These are phyloP conservation scores for Trichoderma semiorbis DNA, from an alignment of 2,329 filamentous ascomycete species.

Conservation along the genomic window DNA sequence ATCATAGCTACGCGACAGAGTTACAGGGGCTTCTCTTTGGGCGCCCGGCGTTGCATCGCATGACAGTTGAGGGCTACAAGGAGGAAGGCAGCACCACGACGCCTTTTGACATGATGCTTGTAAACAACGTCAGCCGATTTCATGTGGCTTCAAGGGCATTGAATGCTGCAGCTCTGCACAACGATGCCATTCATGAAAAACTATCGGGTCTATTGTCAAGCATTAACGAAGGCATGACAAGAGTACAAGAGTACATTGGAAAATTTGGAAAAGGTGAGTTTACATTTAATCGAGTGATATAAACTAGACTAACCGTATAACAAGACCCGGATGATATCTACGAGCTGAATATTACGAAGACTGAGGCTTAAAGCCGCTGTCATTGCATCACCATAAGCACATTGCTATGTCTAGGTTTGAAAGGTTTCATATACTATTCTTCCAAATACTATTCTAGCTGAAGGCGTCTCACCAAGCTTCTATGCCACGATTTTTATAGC, in stretches of 20 bases:
- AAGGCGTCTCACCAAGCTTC: background rate
- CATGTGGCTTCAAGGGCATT: conserved; percentile 32
- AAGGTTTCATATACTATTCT: background rate
- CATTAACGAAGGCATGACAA: background rate
- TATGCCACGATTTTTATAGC: background rate
- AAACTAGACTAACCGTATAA: background rate
- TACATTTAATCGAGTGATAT: rapidly evolving
- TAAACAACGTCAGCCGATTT: conserved; percentile 58
- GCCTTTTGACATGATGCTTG: conserved; percentile 58
- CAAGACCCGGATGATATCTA: background rate
- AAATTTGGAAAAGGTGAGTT: background rate
- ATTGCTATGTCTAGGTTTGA: background rate
- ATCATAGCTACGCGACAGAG: conserved; percentile 62
- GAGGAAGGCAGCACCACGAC: conserved; percentile 67
- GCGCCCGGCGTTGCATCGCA: conserved; percentile 46
- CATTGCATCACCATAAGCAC: background rate
- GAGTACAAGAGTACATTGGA: background rate
- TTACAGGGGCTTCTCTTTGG: conserved; percentile 61
- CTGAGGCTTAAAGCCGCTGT: background rate
- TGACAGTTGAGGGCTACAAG: conserved; percentile 56
- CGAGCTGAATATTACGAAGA: background rate
- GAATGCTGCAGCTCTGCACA: background rate
- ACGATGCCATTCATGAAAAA: background rate
- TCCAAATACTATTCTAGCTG: too few species aligned
- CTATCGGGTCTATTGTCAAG: background rate